Conservation (phyloP, 257 asterid species). For the Solanum ahanhuiri region DNA sequence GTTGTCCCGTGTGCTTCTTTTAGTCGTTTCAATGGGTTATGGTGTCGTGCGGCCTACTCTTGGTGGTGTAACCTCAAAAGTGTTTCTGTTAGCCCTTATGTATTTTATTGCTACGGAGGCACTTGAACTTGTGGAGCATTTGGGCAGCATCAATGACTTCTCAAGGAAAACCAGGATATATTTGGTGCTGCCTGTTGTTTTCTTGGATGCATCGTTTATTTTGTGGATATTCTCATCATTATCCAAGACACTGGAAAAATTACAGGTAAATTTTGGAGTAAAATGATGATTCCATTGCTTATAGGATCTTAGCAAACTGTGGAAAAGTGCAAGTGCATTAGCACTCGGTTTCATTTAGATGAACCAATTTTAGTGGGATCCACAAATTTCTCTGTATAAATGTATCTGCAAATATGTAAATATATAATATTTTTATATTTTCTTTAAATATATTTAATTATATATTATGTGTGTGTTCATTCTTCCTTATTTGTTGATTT, state of each 20-base stretch:
- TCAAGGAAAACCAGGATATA: conserved; percentile 25
- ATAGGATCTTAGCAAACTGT: background rate
- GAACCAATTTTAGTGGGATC: background rate
- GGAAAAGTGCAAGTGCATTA: background rate
- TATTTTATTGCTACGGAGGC: conserved; percentile 24
- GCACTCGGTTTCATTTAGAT: background rate
- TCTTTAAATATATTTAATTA: background rate
- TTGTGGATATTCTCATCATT: conserved; percentile 32
- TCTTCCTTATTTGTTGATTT: background rate
- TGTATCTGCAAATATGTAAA: background rate
- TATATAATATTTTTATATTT: background rate
- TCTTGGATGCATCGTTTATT: conserved; percentile 28
- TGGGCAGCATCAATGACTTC: conserved; percentile 29
- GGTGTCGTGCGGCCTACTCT: conserved; percentile 28
- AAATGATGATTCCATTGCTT: background rate
- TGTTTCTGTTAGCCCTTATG: conserved; percentile 1
- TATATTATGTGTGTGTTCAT: background rate
- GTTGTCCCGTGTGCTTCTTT: conserved; percentile 24
- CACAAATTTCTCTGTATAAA: background rate
- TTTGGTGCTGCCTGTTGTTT: conserved; percentile 28
- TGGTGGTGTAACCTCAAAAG: conserved; percentile 21
- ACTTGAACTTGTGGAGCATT: conserved; percentile 27
- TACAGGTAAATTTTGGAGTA: conserved; percentile 20
- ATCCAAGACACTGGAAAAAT: conserved; percentile 27
- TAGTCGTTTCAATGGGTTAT: conserved; percentile 34